Evolutionary conservation across 768 basidiomycete species (phyloP).

Genomic region (Exidia glandulosa): DNA sequence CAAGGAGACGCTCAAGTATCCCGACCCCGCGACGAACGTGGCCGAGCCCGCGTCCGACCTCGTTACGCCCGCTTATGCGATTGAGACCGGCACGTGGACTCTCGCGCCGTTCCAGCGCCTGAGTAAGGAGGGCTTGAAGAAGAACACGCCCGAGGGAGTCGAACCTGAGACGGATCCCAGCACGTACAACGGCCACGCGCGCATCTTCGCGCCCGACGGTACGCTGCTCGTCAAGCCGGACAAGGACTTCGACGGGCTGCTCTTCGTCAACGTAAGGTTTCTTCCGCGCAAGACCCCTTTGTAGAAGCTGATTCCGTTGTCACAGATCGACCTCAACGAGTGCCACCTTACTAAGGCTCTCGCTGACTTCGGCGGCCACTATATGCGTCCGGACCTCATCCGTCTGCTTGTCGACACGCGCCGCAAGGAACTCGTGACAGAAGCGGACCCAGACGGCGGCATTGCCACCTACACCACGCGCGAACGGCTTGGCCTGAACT

Average conservation of each 20-base stretch:
- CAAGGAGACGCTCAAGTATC: background rate
- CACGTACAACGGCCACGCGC: background rate
- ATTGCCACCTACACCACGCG: background rate
- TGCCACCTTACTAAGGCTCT: background rate
- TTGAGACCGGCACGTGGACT: background rate
- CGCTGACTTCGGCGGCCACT: background rate
- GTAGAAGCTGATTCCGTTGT: background rate
- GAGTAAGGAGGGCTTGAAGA: background rate
- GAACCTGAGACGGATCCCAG: background rate
- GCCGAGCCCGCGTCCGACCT: background rate
- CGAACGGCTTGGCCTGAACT: background rate
- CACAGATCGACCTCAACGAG: background rate
- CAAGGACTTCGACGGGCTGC: background rate
- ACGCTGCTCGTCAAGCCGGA: background rate
- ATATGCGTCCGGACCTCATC: background rate
- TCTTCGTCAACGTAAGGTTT: background rate
- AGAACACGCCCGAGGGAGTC: background rate
- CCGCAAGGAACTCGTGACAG: background rate
- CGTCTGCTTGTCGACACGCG: background rate
- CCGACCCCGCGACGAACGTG: background rate
- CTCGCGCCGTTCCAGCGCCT: background rate
- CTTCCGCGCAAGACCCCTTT: background rate
- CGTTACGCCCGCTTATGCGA: background rate
- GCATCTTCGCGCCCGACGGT: background rate
- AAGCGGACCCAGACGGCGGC: background rate